A percentile compares a stretch with the other conserved stretches of the same genome.
Evolutionary conservation across 2,329 filamentous ascomycete species (phyloP).

Genomic region (Phialophora macrospora): DNA sequence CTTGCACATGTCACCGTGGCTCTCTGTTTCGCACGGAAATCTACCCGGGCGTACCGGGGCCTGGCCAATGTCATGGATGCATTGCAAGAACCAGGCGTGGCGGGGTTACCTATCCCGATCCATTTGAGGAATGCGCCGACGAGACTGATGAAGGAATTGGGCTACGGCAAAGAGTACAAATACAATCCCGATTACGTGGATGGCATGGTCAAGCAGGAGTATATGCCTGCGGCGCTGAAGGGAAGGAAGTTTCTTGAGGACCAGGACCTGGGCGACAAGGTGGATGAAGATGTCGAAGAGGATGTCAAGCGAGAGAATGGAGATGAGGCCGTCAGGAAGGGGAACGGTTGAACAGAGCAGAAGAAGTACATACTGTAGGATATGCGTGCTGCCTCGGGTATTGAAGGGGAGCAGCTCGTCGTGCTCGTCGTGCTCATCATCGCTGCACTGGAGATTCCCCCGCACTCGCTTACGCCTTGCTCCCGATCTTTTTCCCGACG

Average conservation of each 20-base stretch:
- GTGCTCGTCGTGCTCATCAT: no score
- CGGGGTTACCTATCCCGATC: conserved; percentile 78
- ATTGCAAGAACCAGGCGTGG: conserved; percentile 80
- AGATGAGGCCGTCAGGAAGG: background rate
- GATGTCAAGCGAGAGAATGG: conserved; percentile 1
- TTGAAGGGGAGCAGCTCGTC: no score
- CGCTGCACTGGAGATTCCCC: no score
- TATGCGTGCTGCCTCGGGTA: no score
- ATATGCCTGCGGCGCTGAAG: conserved; percentile 77
- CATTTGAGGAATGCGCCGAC: conserved; percentile 94
- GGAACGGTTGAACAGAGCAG: background rate
- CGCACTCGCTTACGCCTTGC: no score
- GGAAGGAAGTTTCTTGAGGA: conserved; percentile 79
- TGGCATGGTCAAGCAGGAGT: conserved; percentile 83
- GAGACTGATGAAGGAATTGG: conserved; percentile 87
- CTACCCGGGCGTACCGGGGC: conserved; percentile 81
- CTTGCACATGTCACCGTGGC: conserved; percentile 86
- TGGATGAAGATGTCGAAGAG: conserved; percentile 59
- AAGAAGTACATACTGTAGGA: background rate
- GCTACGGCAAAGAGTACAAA: conserved; percentile 90
- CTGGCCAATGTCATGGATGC: conserved; percentile 80
- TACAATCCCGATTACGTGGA: conserved; percentile 91
- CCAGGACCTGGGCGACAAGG: conserved; percentile 73
- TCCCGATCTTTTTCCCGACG: no score
- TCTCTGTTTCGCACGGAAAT: conserved; percentile 79